A percentile compares a stretch with the other conserved stretches of the same genome.
These are phyloP conservation scores for Solanum chiquidenum DNA, from an alignment of 257 asterid genomes.

Conservation along the genomic window DNA sequence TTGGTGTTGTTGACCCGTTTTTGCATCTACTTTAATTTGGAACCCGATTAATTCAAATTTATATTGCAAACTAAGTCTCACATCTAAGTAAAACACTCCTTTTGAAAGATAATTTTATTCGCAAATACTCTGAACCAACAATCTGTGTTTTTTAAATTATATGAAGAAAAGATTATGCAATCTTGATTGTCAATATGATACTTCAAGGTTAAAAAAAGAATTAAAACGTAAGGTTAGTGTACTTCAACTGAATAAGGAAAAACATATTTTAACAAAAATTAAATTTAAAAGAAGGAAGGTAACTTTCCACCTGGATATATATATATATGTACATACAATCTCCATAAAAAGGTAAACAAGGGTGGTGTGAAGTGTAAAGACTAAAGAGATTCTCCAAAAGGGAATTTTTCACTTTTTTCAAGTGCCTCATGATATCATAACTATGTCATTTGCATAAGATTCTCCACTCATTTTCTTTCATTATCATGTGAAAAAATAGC, in stretches of 20 bases:
- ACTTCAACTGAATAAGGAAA: neutral
- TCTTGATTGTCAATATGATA: neutral
- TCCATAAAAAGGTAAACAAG: neutral
- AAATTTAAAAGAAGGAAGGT: neutral
- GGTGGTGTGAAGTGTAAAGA: neutral
- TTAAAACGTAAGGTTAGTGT: neutral
- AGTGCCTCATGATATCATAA: slow-evolving; percentile 2
- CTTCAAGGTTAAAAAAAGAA: neutral
- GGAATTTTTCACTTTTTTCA: neutral
- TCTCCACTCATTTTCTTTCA: neutral
- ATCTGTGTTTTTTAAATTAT: neutral
- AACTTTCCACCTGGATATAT: neutral
- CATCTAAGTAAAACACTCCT: neutral
- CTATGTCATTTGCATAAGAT: neutral
- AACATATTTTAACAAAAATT: neutral
- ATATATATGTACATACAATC: neutral
- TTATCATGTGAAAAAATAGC: neutral
- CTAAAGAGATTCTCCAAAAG: neutral
- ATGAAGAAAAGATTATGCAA: neutral
- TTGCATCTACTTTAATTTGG: too few species aligned
- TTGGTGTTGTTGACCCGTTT: too few species aligned
- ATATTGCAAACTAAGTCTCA: neutral
- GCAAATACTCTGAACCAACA: neutral
- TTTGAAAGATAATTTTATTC: neutral
- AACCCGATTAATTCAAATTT: neutral